Evolutionary conservation across 176 grass and related monocot genomes (phyloP), one percentile per base, ranked within the genome.

Genomic region (Avena eriantha): DNA sequence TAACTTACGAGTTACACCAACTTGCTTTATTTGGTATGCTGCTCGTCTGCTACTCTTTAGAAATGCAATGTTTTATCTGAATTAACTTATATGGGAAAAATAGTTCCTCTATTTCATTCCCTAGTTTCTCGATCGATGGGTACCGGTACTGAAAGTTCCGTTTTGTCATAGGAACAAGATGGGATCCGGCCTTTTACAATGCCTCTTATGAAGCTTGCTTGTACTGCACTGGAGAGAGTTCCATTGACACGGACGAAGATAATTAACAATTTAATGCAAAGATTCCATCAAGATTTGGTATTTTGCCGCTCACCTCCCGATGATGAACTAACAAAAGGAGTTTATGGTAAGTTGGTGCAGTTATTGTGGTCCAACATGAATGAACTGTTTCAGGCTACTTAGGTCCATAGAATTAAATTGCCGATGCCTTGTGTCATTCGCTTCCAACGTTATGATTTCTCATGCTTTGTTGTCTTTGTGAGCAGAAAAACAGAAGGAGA

Each of bases 191-290:
- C 97, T 78, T 99, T 99, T 92, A 94, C 88, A 7, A 99, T 99
- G 97, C 97, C 97, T 89, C 88, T 99, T 24, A 99, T 99, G 97
- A 99, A 93, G 87, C 97, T 99, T 88, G 80, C 92, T 46, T 99
- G 92, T 77, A 99, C 97, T 85, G 94, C 97, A 69, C 74, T 96
- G 77, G 94, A 99, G 77, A 92, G 97, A 87, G 94, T 99, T 89
- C 97, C 97, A 16, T 16, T 99, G 71, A 99, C 92, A 83, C 90
- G 97, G 18, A 36, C 21, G 7, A 98, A 91, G 79, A 84, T 98
- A 33, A 91, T 99, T 83, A 81, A 87, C 58, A 90, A 91, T 91
- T 91, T 99, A 71, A 93, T 99, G 90, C 89, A 86, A 73, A 93
- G 88, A 77, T 94, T 99, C 81, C 92, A 96, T 90, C 94, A 93